These are phyloP conservation scores for Heliamphora pulchella DNA, from an alignment of 179 eudicot genomes.

Conservation along the genomic window DNA sequence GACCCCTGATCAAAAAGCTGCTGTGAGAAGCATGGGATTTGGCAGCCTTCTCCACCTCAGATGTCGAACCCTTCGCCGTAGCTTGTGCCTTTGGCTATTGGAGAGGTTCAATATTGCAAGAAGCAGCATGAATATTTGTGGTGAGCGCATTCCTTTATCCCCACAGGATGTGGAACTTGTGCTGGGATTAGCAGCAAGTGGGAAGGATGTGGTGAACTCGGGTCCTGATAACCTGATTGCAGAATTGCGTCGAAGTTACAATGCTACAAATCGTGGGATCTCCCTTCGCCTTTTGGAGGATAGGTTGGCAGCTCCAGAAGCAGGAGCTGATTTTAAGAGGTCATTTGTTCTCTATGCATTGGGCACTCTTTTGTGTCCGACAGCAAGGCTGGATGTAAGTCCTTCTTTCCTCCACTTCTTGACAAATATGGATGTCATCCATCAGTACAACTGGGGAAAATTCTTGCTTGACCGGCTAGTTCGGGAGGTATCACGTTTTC, in stretches of 20 bases:
- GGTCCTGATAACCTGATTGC: constrained; percentile 33
- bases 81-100: constrained; percentile 39
- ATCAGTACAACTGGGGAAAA: constrained; percentile 40
- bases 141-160: constrained; percentile 37
- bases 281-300: constrained; percentile 35
- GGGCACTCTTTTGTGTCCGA: constrained; percentile 41
- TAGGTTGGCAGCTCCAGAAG: constrained; percentile 34
- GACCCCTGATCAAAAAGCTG: constrained; percentile 32
- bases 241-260: constrained; percentile 32
- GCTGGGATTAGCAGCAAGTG: constrained; percentile 35
- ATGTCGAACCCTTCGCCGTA: constrained; percentile 38
- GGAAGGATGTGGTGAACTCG: constrained; percentile 38
- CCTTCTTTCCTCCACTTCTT: constrained; percentile 37
- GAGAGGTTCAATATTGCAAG: constrained; percentile 39
- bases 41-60: constrained; percentile 40
- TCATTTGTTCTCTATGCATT: constrained; percentile 37
- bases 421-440: constrained; percentile 34
- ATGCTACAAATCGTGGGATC: constrained; percentile 38
- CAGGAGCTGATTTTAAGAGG: constrained; percentile 40
- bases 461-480: constrained; percentile 40
- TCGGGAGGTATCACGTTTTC: constrained; percentile 40
- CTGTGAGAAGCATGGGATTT: constrained; percentile 41
- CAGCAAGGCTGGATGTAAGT: constrained; percentile 45
- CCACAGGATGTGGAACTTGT: constrained; percentile 41
- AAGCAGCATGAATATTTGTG: constrained; percentile 35